Base-by-base conservation (phyloP, 2,329 filamentous ascomycete genomes). In the Coleophoma eucalyptorum region DNA sequence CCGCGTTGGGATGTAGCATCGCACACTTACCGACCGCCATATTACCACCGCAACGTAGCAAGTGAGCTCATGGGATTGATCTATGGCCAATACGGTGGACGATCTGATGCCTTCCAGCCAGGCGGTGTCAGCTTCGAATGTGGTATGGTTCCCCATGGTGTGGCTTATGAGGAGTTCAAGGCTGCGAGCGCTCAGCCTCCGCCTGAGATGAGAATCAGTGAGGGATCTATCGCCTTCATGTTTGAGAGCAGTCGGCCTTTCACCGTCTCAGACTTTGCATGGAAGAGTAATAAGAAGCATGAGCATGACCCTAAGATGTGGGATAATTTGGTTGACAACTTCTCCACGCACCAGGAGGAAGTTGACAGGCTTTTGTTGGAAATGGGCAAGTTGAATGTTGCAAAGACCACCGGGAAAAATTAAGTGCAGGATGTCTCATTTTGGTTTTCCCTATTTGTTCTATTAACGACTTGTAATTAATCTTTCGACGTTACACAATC, bases 1-100 rank as follows among this genome's bases (percentile, higher is more conserved):
- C 83, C 84, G 0, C 75, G 82, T 20, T 88, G 84, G 84, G 74
- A 83, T 8, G 80, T 85, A 1, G 76, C 79, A 0, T 26, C 26
- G 2, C 74, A 79, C 59, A 83, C 79, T 0, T 83, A 81, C 68
- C 72, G 79, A 8, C 76, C 78, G 11, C 79, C 80, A 1, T 83
- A 79, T 68, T 83, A 81, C 66, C 79, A 82, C 63, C 70, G 75
- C 40, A 78, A 77, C 61, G 73, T 72, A 2, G 76, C 76, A 50
- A 72, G 69, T 3, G 75, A 78, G 52, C 72, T 76, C 54, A 73
- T 75, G 71, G 73, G 72, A 10, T 62, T 75, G 38, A 48, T 66
- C 62, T 58, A 70, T 41, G 72, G 72, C 2, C 60, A 70, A 43
- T 73, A 73, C 55, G 71, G 78, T 49, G 76, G 65, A 50, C 40